A percentile compares a stretch with the other conserved stretches of the same genome.
Conservation (phyloP, 306 rosid species). For the Comarum palustre region DNA sequence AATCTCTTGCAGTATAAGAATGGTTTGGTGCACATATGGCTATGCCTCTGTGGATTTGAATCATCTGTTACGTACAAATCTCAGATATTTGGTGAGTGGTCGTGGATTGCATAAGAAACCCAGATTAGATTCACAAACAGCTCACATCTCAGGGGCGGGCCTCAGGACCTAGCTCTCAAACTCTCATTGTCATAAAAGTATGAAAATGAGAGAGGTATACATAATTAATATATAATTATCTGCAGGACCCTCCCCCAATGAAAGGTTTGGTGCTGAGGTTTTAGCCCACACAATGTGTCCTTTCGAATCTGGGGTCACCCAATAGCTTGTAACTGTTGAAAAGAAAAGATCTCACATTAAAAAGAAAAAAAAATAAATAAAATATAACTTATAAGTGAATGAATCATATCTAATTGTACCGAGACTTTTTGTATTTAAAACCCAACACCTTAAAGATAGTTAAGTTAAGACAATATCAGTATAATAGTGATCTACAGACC, state of each 20-base stretch:
- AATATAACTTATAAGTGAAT: too few relatives aligned
- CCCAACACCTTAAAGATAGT: too few relatives aligned
- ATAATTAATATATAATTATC: not conserved
- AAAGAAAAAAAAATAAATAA: too few relatives aligned
- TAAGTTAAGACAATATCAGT: too few relatives aligned
- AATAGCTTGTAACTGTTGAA: constrained; percentile 5
- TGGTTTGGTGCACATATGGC: not conserved
- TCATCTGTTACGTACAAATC: not conserved
- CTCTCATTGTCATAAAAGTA: not conserved
- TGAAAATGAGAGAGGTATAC: constrained; percentile 7
- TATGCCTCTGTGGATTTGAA: constrained; percentile 4
- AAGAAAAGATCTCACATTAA: too few relatives aligned
- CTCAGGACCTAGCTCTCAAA: not conserved
- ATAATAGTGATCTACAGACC: too few relatives aligned
- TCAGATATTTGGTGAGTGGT: constrained; percentile 7
- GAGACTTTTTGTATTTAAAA: too few relatives aligned
- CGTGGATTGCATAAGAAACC: not conserved
- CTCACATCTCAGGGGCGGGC: constrained; percentile 8
- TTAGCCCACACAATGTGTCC: constrained; percentile 17
- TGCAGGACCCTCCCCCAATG: constrained; percentile 4
- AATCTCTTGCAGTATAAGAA: not conserved
- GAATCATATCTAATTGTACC: too few relatives aligned
- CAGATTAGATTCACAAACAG: not conserved
- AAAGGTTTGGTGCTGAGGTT: constrained; percentile 15
- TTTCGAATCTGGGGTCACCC: constrained; percentile 10